A percentile compares a stretch with the other conserved stretches of the same genome.
phyloP scores from a whole-genome alignment of 2,329 filamentous ascomycete genomes.

The Periconia digitata region DNA sequence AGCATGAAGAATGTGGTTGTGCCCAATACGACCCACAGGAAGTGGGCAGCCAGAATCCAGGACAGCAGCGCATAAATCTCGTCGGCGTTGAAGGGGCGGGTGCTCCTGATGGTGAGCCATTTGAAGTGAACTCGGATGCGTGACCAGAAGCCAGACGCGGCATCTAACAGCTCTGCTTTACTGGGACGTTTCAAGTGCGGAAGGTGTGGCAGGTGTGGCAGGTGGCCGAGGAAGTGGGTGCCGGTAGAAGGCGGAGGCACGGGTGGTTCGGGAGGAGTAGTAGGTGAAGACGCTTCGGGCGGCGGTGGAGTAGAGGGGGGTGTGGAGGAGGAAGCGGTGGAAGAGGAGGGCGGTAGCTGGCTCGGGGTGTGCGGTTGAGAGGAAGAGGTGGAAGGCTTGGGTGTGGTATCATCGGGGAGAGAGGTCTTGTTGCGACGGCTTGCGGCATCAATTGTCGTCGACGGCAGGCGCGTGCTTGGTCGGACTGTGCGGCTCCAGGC shows the following conservation, averaged over 20 bases:
- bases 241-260: constrained; percentile 19
- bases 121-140: constrained; percentile 90
- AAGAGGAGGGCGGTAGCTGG: constrained; percentile 15
- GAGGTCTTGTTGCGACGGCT: constrained; percentile 43
- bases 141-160: constrained; percentile 91
- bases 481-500: constrained; percentile 35
- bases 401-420: constrained; percentile 27
- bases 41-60: constrained; percentile 90
- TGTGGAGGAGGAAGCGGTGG: constrained; percentile 22
- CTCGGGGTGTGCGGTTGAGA: constrained; percentile 33
- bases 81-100: constrained; percentile 90
- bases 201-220: constrained; percentile 41
- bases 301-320: constrained; percentile 10
- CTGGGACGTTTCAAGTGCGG: constrained; percentile 79
- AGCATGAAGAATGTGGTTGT: constrained; percentile 97
- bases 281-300: constrained; percentile 55
- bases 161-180: constrained; percentile 89
- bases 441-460: constrained; percentile 15
- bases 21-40: constrained; percentile 93
- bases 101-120: constrained; percentile 94
- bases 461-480: constrained; percentile 18
- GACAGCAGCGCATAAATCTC: constrained; percentile 96
- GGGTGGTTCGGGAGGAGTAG: constrained; percentile 49
- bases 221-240: constrained; percentile 58
- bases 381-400: constrained; percentile 24